Conservation (phyloP, 75 land plant genomes). For the Chamaecyparis obtusa region DNA sequence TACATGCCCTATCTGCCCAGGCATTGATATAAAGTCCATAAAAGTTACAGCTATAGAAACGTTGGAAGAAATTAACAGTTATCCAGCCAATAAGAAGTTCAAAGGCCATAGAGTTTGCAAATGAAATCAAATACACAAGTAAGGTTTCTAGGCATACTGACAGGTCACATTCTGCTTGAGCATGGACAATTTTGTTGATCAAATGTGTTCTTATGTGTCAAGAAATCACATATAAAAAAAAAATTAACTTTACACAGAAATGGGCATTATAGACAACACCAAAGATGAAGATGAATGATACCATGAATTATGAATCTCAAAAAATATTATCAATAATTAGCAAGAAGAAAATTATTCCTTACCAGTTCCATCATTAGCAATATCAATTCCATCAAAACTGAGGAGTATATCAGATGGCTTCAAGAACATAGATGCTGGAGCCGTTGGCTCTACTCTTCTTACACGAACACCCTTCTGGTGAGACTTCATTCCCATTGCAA, state of each 20-base stretch:
- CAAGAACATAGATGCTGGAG: constrained; percentile 71
- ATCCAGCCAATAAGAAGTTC: neutral
- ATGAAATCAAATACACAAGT: neutral
- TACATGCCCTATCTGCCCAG: neutral
- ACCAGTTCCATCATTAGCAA: constrained; percentile 99
- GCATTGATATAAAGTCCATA: neutral
- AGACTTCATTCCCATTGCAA: constrained; percentile 73
- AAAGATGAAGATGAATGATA: neutral
- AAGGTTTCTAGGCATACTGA: neutral
- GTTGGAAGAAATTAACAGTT: neutral
- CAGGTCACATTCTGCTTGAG: neutral
- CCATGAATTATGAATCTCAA: neutral
- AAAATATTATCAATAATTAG: neutral
- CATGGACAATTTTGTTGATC: neutral
- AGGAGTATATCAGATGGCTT: constrained; percentile 81
- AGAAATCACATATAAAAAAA: neutral
- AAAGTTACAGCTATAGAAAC: neutral
- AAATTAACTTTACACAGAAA: neutral
- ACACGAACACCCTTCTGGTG: constrained; percentile 92
- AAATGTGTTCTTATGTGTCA: neutral
- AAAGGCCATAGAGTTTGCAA: neutral
- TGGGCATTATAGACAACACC: neutral
- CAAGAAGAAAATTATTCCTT: neutral
- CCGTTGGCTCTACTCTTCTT: constrained; percentile 87
- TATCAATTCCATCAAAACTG: constrained; percentile 90